Percentiles rank a stretch among this genome's conserved stretches.
These are phyloP conservation scores for Boechera stricta DNA, from an alignment of 345 rosid species.

Conservation along the genomic window DNA sequence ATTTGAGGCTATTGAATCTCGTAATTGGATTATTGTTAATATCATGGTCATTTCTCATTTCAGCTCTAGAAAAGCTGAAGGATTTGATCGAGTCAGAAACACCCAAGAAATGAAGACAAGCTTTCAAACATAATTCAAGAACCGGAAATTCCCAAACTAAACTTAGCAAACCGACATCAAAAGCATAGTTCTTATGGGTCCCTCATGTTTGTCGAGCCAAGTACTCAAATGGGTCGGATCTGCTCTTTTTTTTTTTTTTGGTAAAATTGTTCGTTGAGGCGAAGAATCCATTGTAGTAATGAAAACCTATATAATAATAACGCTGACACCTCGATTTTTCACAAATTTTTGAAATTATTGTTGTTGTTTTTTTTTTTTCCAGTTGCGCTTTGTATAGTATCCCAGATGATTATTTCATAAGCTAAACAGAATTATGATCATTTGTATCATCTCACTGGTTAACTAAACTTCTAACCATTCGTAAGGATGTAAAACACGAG, in stretches of 20 bases:
- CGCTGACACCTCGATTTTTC: not conserved
- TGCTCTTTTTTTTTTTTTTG: not conserved
- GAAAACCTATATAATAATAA: not conserved
- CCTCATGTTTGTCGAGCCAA: not conserved
- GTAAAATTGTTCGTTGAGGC: too few relatives aligned
- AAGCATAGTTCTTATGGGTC: slow-evolving; percentile 17
- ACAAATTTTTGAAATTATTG: slow-evolving; percentile 11
- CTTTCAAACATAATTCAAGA: slow-evolving; percentile 52
- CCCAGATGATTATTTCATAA: too few relatives aligned
- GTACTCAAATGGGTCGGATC: slow-evolving; percentile 10
- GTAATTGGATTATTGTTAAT: not conserved
- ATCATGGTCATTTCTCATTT: slow-evolving; percentile 10
- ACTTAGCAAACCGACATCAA: slow-evolving; percentile 15
- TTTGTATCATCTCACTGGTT: too few relatives aligned
- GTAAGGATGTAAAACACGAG: too few relatives aligned
- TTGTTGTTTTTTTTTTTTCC: too few relatives aligned
- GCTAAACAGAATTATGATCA: too few relatives aligned
- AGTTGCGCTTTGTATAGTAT: too few relatives aligned
- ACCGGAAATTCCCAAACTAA: slow-evolving; percentile 41
- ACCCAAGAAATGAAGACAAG: slow-evolving; percentile 56
- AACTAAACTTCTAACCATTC: too few relatives aligned
- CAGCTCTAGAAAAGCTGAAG: slow-evolving; percentile 81
- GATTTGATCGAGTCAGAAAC: slow-evolving; percentile 72
- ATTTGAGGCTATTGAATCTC: not conserved
- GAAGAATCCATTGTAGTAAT: too few relatives aligned